Evolutionary conservation across 805 yeast genomes (phyloP).

Genomic region (Zygosaccharomyces pseudorouxii): DNA sequence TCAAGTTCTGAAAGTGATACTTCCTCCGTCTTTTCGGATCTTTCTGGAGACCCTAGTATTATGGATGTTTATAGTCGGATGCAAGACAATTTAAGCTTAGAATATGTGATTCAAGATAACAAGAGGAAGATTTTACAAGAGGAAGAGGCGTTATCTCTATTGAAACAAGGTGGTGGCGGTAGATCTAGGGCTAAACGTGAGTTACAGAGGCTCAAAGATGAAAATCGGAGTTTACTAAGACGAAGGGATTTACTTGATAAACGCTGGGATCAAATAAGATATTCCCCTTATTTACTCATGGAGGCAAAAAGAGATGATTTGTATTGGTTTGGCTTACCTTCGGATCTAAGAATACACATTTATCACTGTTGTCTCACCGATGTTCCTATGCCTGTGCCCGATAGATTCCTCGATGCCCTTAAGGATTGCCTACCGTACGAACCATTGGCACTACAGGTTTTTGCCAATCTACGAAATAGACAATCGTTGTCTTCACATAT

Average conservation of each 20-base stretch:
- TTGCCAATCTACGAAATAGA: slow-evolving; percentile 7
- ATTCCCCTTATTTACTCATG: slow-evolving; percentile 10
- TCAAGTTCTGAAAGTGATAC: slow-evolving; percentile 10
- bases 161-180: slow-evolving; percentile 6
- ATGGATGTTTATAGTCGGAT: slow-evolving; percentile 10
- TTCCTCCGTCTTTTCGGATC: slow-evolving; percentile 10
- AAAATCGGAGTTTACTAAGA: slow-evolving; percentile 13
- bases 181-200: slow-evolving; percentile 9
- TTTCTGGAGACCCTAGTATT: slow-evolving; percentile 2
- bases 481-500: slow-evolving; percentile 1
- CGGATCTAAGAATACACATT: slow-evolving; percentile 12
- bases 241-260: slow-evolving; percentile 9
- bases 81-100: slow-evolving; percentile 18
- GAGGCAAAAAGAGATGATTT: slow-evolving; percentile 13
- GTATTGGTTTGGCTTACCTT: slow-evolving; percentile 20
- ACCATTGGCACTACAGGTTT: slow-evolving; percentile 7
- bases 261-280: slow-evolving; percentile 13
- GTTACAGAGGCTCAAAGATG: slow-evolving; percentile 11
- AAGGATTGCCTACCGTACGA: slow-evolving; percentile 7
- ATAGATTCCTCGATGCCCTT: slow-evolving; percentile 5
- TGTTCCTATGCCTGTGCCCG: background rate
- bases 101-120: slow-evolving; percentile 19
- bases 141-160: slow-evolving; percentile 9
- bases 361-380: slow-evolving; percentile 13
- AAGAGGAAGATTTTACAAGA: slow-evolving; percentile 16